phyloP scores from a whole-genome alignment of 345 rosid species.

The Laguncularia racemosa region DNA sequence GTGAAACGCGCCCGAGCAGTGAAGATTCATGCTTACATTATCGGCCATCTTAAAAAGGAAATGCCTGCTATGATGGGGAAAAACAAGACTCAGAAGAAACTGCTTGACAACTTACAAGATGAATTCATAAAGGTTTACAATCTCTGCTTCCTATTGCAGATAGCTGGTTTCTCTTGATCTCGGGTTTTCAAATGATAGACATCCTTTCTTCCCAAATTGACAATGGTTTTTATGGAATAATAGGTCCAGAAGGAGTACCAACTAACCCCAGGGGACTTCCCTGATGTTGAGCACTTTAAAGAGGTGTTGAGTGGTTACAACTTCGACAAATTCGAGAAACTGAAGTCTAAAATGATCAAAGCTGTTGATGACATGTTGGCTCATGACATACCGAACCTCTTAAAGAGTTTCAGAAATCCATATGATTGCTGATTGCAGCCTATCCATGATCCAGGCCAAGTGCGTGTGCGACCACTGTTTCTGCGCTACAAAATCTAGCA shows the following conservation, averaged over 20 bases:
- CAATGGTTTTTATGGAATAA: background rate
- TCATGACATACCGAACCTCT: conserved; percentile 76
- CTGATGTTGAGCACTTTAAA: conserved; percentile 68
- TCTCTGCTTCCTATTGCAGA: no score
- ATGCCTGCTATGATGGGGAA: conserved; percentile 95
- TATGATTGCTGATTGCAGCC: conserved; percentile 27
- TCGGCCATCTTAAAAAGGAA: conserved; percentile 84
- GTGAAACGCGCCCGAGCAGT: conserved; percentile 97
- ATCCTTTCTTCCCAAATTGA: no score
- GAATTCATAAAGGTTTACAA: conserved; percentile 64
- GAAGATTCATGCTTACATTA: conserved; percentile 82
- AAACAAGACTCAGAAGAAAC: conserved; percentile 77
- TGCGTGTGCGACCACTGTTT: no score
- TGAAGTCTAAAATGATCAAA: conserved; percentile 87
- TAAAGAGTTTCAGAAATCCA: conserved; percentile 79
- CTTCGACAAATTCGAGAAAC: conserved; percentile 80
- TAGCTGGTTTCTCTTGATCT: no score
- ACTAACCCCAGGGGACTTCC: conserved; percentile 86
- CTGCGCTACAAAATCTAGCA: no score
- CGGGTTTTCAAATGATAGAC: no score
- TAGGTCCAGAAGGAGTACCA: conserved; percentile 88
- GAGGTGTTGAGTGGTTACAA: conserved; percentile 74
- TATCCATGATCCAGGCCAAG: no score
- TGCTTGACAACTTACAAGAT: conserved; percentile 64
- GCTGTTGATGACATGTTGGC: conserved; percentile 90